Percentiles rank a stretch among this genome's conserved stretches.
These are phyloP conservation scores for Curvularia sp. DNA, from an alignment of 2,329 filamentous ascomycete species.

Conservation along the genomic window DNA sequence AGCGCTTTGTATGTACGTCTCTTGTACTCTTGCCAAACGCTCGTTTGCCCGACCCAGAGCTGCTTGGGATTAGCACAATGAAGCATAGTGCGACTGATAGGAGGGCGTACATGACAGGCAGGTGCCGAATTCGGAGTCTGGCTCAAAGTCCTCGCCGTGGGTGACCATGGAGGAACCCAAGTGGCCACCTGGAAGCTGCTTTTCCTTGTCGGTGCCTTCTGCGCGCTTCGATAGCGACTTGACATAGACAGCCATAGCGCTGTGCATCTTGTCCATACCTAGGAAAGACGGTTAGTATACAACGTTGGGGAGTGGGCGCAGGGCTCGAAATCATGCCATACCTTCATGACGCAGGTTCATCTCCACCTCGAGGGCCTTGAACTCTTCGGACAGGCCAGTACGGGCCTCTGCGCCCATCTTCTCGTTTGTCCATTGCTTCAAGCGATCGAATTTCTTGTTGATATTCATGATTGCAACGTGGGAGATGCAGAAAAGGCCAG, in stretches of 20 bases:
- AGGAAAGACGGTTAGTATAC: constrained; percentile 15
- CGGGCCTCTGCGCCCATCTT: constrained; percentile 93
- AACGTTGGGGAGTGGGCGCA: constrained; percentile 5
- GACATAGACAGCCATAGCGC: constrained; percentile 83
- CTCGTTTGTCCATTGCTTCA: constrained; percentile 98
- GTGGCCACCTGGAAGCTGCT: constrained; percentile 78
- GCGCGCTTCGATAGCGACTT: constrained; percentile 86
- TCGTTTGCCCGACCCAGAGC: constrained; percentile 87
- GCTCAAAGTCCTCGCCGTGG: constrained; percentile 92
- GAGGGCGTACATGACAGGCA: constrained; percentile 73
- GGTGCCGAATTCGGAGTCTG: constrained; percentile 88
- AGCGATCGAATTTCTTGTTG: constrained; percentile 90
- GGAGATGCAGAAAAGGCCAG: constrained; percentile 3
- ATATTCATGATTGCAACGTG: constrained; percentile 60
- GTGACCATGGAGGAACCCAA: constrained; percentile 84
- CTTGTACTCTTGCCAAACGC: constrained; percentile 83
- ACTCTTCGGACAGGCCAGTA: constrained; percentile 86
- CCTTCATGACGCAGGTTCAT: constrained; percentile 90
- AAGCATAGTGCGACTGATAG: neutral
- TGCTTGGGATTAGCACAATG: constrained; percentile 46
- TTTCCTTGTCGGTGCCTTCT: constrained; percentile 88
- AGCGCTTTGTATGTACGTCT: constrained; percentile 78
- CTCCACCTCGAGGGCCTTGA: constrained; percentile 86
- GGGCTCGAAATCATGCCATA: constrained; percentile 52
- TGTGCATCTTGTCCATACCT: constrained; percentile 92